Conservation (phyloP, 148 eudicot genomes). For the Vaccinium corymbosum region DNA sequence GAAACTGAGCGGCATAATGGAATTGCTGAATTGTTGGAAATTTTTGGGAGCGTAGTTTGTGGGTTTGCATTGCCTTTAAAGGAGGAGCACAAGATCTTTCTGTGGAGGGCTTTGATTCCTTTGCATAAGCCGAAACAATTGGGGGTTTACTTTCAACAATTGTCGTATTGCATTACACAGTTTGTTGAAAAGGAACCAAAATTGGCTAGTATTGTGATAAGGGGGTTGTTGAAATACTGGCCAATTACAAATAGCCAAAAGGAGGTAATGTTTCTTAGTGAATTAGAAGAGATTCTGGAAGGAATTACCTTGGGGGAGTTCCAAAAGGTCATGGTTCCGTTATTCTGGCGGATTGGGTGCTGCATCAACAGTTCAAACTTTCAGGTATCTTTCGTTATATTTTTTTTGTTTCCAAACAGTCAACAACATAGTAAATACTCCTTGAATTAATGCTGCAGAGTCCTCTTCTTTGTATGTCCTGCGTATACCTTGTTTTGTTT, state of each 20-base stretch:
- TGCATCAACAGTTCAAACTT: constrained; percentile 90
- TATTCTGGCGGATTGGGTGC: constrained; percentile 73
- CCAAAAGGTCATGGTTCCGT: constrained; percentile 78
- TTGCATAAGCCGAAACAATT: constrained; percentile 77
- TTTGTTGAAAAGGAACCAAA: constrained; percentile 91
- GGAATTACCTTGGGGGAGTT: constrained; percentile 73
- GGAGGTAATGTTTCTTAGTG: constrained; percentile 88
- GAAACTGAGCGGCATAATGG: constrained; percentile 86
- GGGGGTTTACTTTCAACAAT: constrained; percentile 79
- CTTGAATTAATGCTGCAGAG: background rate
- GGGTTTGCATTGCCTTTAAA: constrained; percentile 94
- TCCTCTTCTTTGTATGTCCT: background rate
- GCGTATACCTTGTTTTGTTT: background rate
- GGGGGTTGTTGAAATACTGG: constrained; percentile 86
- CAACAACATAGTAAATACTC: background rate
- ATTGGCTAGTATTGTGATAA: constrained; percentile 68
- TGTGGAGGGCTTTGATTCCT: constrained; percentile 80
- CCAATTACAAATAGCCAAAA: constrained; percentile 90
- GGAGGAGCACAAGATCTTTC: constrained; percentile 87
- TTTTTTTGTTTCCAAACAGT: too few species aligned
- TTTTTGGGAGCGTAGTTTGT: constrained; percentile 87
- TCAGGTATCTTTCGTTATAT: constrained; percentile 50
- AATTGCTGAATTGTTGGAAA: constrained; percentile 87
- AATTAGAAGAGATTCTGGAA: constrained; percentile 89
- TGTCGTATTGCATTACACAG: constrained; percentile 77